These are phyloP conservation scores for Spathaspora passalidarum DNA, from an alignment of 805 yeast genomes.

Conservation along the genomic window DNA sequence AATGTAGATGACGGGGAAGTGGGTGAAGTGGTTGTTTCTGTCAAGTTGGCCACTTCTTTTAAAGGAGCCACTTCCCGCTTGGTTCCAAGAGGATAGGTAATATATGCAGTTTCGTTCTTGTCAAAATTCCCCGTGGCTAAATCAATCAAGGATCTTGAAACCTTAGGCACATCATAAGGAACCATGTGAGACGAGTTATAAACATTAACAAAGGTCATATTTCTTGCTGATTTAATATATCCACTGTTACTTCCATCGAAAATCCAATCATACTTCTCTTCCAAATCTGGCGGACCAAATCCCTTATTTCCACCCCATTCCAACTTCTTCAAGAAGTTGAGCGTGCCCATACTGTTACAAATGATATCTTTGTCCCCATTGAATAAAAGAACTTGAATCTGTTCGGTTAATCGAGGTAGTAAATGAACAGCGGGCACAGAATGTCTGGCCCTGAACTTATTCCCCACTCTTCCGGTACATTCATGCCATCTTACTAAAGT, in stretches of 20 bases:
- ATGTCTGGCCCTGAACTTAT: slow-evolving; percentile 46
- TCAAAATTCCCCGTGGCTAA: slow-evolving; percentile 33
- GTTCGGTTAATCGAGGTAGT: slow-evolving; percentile 61
- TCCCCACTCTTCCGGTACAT: slow-evolving; percentile 63
- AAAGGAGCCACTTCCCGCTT: slow-evolving; percentile 10
- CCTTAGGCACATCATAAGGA: slow-evolving; percentile 74
- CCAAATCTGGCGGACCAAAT: slow-evolving; percentile 29
- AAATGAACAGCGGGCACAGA: slow-evolving; percentile 62
- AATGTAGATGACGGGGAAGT: background rate
- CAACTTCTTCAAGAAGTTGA: slow-evolving; percentile 58
- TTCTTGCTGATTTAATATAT: slow-evolving; percentile 49
- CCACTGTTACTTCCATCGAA: slow-evolving; percentile 41
- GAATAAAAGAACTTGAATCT: slow-evolving; percentile 66
- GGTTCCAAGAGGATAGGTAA: slow-evolving; percentile 30
- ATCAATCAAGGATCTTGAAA: slow-evolving; percentile 70
- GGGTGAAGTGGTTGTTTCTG: background rate
- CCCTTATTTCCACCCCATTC: slow-evolving; percentile 65
- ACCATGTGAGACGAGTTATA: slow-evolving; percentile 90
- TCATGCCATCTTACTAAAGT: slow-evolving; percentile 63
- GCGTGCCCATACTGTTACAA: slow-evolving; percentile 80
- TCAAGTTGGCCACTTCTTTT: background rate
- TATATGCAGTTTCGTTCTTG: slow-evolving; percentile 15
- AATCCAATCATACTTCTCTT: slow-evolving; percentile 36
- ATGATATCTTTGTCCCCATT: slow-evolving; percentile 88
- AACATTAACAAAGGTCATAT: slow-evolving; percentile 73